phyloP scores from a whole-genome alignment of 163 green algal genomes.

The Scenedesmus sp. region DNA sequence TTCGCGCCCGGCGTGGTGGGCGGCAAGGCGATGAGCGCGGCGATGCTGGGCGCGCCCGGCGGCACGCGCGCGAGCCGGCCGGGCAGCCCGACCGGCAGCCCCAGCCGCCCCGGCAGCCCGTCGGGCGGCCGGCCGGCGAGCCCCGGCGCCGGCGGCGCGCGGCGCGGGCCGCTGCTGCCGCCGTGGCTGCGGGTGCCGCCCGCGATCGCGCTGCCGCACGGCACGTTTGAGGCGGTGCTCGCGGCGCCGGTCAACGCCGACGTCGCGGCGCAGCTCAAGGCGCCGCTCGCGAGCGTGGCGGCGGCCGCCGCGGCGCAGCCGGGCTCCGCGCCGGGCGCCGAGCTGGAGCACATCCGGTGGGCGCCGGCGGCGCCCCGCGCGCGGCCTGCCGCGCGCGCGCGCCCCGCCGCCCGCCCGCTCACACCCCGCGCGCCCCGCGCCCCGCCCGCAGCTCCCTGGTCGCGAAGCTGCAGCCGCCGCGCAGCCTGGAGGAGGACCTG shows the following conservation, averaged over 20 bases:
- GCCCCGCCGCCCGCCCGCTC: too few relatives aligned
- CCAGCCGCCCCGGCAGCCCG: conserved; percentile 16
- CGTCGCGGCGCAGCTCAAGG: conserved; percentile 1
- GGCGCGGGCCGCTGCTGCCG: not conserved
- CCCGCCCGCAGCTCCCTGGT: conserved; percentile 19
- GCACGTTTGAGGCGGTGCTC: conserved; percentile 83
- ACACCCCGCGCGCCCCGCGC: too few relatives aligned
- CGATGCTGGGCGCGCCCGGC: conserved; percentile 65
- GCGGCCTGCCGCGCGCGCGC: too few relatives aligned
- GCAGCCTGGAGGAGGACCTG: not conserved
- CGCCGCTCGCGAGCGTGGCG: conserved; percentile 15
- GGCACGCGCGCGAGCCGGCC: not conserved
- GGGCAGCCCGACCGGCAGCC: conserved; percentile 6
- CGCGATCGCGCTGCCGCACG: conserved; percentile 85
- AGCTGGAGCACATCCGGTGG: conserved; percentile 25
- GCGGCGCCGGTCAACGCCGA: not conserved
- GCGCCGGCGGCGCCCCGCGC: too few relatives aligned
- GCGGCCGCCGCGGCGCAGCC: not conserved
- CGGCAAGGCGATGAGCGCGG: conserved; percentile 91
- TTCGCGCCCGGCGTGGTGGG: conserved; percentile 83
- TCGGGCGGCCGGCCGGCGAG: not conserved
- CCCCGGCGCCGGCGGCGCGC: not conserved
- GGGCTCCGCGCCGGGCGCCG: not conserved
- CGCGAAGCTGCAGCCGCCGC: conserved; percentile 11
- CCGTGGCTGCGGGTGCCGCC: conserved; percentile 48